phyloP scores from a whole-genome alignment of 202 grass and related monocot genomes.

The Musa balbisiana region DNA sequence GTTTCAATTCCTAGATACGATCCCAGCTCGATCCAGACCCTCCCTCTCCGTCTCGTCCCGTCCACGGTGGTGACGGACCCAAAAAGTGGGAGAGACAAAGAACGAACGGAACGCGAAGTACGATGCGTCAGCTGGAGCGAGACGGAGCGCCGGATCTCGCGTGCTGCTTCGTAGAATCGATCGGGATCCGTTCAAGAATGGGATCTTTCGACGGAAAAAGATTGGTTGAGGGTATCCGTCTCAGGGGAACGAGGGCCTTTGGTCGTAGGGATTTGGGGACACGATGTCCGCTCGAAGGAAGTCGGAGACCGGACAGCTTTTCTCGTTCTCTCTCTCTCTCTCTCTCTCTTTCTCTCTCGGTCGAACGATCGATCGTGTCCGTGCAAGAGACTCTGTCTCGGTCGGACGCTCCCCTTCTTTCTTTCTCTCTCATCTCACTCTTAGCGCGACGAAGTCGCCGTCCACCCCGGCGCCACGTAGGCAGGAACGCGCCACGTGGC shows the following conservation, averaged over 20 bases:
- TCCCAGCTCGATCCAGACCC: conserved; percentile 32
- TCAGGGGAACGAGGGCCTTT: not conserved
- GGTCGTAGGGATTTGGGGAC: not conserved
- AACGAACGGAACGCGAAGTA: not conserved
- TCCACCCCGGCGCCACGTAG: conserved; percentile 18
- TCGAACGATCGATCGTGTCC: conserved; percentile 1
- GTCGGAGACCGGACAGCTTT: not conserved
- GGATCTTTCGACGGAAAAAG: not conserved
- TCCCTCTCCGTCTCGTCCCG: not conserved
- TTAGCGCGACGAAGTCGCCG: not conserved
- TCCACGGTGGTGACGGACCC: not conserved
- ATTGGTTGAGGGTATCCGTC: not conserved
- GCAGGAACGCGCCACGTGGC: conserved; percentile 6
- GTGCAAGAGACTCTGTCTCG: not conserved
- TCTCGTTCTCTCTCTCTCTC: not conserved
- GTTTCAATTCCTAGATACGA: conserved; percentile 54
- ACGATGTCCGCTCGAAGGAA: not conserved
- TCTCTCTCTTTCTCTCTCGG: not conserved
- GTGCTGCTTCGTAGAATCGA: not conserved
- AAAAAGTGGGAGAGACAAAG: not conserved
- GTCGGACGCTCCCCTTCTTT: not conserved
- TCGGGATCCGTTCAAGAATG: not conserved
- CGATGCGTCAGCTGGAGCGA: not conserved
- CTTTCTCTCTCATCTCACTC: not conserved
- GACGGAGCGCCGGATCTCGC: not conserved